Conservation (phyloP, 495 filamentous ascomycete genomes). For the Sphaerosporella brunnea region DNA sequence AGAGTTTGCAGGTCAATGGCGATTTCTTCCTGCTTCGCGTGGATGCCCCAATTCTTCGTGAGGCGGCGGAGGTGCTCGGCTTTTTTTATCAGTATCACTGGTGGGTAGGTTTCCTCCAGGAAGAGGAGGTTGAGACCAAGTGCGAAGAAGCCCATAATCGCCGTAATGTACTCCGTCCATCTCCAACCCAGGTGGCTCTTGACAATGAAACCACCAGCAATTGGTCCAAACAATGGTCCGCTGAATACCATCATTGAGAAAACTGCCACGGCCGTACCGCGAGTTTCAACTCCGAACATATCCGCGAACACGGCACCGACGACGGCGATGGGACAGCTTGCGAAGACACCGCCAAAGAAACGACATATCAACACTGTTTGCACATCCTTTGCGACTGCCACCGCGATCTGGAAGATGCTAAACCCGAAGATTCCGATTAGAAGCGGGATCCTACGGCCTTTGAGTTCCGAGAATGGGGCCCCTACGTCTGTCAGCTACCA, state of each 20-base stretch:
- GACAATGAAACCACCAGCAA: conserved; percentile 70
- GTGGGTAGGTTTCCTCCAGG: conserved; percentile 69
- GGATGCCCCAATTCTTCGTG: conserved; percentile 67
- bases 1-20: conserved; percentile 68
- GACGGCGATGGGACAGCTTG: conserved; percentile 61
- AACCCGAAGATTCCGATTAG: conserved; percentile 63
- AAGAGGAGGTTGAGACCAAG: conserved; percentile 53
- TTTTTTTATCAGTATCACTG: conserved; percentile 58
- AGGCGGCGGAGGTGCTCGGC: conserved; percentile 59
- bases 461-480: conserved; percentile 62
- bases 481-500: too few species aligned
- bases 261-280: conserved; percentile 64
- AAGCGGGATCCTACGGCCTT: conserved; percentile 54
- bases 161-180: conserved; percentile 60
- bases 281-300: conserved; percentile 62
- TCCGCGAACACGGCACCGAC: conserved; percentile 80
- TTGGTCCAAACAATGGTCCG: conserved; percentile 64
- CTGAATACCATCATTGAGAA: conserved; percentile 75
- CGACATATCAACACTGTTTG: conserved; percentile 70
- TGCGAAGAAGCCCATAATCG: conserved; percentile 61
- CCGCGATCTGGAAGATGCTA: conserved; percentile 52
- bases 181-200: conserved; percentile 50
- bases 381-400: conserved; percentile 56
- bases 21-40: conserved; percentile 85
- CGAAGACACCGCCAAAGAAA: conserved; percentile 65